Evolutionary conservation across 2,329 filamentous ascomycete species (phyloP), one percentile per base, ranked within the genome.

Genomic region (Aspergillus floridensis): DNA sequence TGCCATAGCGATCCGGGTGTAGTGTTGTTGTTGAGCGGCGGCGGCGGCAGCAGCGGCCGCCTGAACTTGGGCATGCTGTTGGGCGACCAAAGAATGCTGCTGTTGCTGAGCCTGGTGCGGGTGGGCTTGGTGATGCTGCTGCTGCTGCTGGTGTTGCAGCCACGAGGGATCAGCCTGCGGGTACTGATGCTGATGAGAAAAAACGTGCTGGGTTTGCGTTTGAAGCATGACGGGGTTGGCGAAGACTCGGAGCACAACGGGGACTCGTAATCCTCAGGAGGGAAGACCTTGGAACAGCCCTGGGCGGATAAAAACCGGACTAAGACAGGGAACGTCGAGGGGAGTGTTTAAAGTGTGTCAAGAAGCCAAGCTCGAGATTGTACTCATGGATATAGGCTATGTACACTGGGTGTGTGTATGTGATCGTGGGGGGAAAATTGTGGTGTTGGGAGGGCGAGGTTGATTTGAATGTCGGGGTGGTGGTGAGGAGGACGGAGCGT

Each of bases 1-100:
- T 65, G 81, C 86, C 69, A 84, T 83, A 49, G 88, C 84, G 67
- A 96, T 85, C 65, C 90, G 88, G 73, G 85, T 89, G 77, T 91
- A 93, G 74, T 88, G 83, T 67, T 81, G 79, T 60, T 80, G 77
- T 63, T 81, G 77, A 32, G 77, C 74, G 5, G 72, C 71, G 4
- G 78, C 72, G 2, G 77, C 73, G 3, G 73, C 71, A 8, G 74
- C 73, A 7, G 77, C 73, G 44, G 76, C 68, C 38, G 81, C 72
- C 61, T 86, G 82, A 53, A 80, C 77, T 62, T 85, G 82, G 41
- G 80, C 82, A 75, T 89, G 86, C 60, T 78, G 76, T 61, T 78
- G 76, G 58, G 70, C 81, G 74, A 71, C 79, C 77, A 66, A 78
- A 74, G 75, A 76, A 60, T 74, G 70, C 64, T 77, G 74, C 67